Evolutionary conservation across 169 alveolate genomes (phyloP).

Genomic region (Sarcocystis neurona): DNA sequence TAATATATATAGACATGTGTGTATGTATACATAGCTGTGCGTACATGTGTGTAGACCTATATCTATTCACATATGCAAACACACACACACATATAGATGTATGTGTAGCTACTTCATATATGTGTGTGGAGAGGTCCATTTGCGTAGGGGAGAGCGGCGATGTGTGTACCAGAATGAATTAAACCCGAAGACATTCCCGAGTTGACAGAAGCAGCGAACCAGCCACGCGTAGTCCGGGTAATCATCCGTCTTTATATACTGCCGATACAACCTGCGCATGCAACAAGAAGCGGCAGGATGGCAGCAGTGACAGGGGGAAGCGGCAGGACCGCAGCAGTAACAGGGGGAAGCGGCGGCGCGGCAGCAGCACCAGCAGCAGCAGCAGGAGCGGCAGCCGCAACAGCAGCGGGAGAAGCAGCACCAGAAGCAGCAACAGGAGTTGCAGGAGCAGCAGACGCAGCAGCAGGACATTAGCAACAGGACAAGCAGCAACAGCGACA

Average conservation of each 20-base stretch:
- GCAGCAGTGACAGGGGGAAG: not conserved
- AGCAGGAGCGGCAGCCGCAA: not conserved
- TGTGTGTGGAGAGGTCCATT: not conserved
- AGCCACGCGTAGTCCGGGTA: slow-evolving; percentile 84
- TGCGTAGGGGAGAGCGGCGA: not conserved
- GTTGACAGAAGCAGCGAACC: slow-evolving; percentile 83
- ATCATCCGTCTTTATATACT: slow-evolving; percentile 78
- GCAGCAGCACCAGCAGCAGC: not conserved
- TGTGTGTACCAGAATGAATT: slow-evolving; percentile 82
- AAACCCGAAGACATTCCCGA: slow-evolving; percentile 83
- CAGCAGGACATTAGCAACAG: no score
- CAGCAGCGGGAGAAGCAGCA: not conserved
- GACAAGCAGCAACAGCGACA: no score
- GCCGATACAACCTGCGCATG: slow-evolving; percentile 76
- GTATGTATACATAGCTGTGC: no score
- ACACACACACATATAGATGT: not conserved
- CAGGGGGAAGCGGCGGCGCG: not conserved
- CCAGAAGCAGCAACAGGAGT: no score
- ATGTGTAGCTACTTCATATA: not conserved
- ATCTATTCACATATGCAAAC: not conserved
- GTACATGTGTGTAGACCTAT: no score
- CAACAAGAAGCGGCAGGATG: not conserved
- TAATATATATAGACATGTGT: not conserved
- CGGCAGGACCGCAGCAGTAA: not conserved
- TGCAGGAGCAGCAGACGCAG: no score